Evolutionary conservation across 768 basidiomycete species (phyloP).

Genomic region (Psilocybe tampanensis): DNA sequence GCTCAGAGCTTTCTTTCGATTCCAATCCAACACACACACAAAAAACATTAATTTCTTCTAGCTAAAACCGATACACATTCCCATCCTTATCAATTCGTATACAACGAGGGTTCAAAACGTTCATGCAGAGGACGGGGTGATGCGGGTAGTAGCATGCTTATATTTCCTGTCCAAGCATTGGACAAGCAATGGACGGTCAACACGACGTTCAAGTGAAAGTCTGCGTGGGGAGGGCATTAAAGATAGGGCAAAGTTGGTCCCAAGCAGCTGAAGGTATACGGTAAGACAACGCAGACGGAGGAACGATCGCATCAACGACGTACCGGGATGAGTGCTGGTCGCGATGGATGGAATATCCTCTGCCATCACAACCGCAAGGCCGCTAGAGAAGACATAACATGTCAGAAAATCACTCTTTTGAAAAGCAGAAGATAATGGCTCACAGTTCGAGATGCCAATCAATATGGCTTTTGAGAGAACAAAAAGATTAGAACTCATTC

Average conservation of each 20-base stretch:
- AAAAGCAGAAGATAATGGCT: slow-evolving; percentile 6
- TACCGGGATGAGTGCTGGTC: slow-evolving; percentile 22
- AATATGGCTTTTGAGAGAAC: slow-evolving; percentile 34
- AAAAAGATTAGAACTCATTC: neutral
- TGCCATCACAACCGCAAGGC: slow-evolving; percentile 38
- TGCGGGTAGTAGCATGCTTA: no score
- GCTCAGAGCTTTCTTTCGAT: no score
- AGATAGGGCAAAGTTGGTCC: slow-evolving; percentile 37
- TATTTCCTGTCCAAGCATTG: no score
- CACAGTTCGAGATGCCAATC: slow-evolving; percentile 49
- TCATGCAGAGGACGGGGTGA: no score
- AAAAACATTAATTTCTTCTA: no score
- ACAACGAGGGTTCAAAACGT: no score
- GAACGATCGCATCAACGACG: neutral
- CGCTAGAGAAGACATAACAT: slow-evolving; percentile 15
- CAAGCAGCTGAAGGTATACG: slow-evolving; percentile 23
- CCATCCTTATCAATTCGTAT: no score
- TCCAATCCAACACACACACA: no score
- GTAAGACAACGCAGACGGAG: neutral
- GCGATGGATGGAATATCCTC: slow-evolving; percentile 30
- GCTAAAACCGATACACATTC: no score
- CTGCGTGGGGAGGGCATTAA: slow-evolving; percentile 16
- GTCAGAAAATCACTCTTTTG: neutral
- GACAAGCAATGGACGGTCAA: no score
- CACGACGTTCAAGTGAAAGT: neutral